Evolutionary conservation across 2,329 filamentous ascomycete genomes (phyloP), one percentile per base, ranked within the genome.

Genomic region (Fusarium proliferatum): DNA sequence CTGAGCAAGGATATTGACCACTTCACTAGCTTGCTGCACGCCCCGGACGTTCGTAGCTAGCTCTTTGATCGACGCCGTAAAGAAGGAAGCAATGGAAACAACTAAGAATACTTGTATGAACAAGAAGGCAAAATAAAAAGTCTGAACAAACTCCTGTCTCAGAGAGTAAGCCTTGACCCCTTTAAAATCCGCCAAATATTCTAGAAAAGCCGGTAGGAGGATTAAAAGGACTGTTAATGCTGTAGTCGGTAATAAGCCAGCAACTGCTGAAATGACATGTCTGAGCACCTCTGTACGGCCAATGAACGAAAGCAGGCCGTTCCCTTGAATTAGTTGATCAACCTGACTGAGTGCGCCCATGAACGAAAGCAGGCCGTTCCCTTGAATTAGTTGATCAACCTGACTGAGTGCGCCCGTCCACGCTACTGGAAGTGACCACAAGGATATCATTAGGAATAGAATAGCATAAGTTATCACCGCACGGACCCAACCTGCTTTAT

Each of bases 31-130:
- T 63, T 93, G 87, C 16, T 78, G 69, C 23, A 87, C 70, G 36
- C 79, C 67, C 21, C 82, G 79, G 23, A 88, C 75, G 39, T 88
- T 82, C 46, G 89, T 82, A 12, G 92, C 85, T n/a, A 96, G 81
- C 33, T 89, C 85, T 34, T 89, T 84, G 59, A 96, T 86, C 1
- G 90, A 88, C 15, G 91, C 89, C 6, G 81, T 79, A 64, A 94
- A 89, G 81, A 93, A 93, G 19, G 92, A 92, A 9, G 95, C 91
- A 64, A 98, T 90, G 0, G 95, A 95, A 46, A 98, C 95, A 59
- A 99, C 92, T 45, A 99, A 86, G 85, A 98, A 98, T 56, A 98
- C 88, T 80, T 98, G 95, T 49, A 98, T 91, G 82, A 98, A 98
- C 10, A 98, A 87, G 82, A 99, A 99, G 55, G 91, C 88, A 79